These are phyloP conservation scores for Candida schatavii DNA, from an alignment of 805 yeast species.

Conservation along the genomic window DNA sequence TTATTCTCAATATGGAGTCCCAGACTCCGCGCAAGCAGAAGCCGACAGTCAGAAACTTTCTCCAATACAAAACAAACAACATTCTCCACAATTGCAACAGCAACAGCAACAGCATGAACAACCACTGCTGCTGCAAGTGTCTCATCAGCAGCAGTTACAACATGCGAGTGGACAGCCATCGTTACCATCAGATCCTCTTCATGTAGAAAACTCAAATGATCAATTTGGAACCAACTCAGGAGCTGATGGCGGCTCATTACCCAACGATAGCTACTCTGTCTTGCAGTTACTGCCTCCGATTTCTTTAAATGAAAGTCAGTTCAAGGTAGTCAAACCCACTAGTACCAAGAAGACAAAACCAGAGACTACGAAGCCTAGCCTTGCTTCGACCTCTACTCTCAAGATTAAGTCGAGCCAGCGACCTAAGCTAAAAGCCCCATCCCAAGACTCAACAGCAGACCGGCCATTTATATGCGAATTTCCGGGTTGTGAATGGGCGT, in stretches of 20 bases:
- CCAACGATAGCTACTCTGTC: constrained; percentile 3
- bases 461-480: constrained; percentile 41
- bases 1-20: constrained; percentile 7
- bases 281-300: constrained; percentile 5
- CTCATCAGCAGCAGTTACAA: constrained; percentile 5
- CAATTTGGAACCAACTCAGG: neutral
- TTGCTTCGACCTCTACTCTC: neutral
- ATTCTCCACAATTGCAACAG: constrained; percentile 2
- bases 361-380: neutral
- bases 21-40: constrained; percentile 1
- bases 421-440: constrained; percentile 2
- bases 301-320: constrained; percentile 5
- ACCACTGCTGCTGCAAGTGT: constrained; percentile 3
- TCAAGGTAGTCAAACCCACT: constrained; percentile 14
- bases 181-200: neutral
- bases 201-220: neutral
- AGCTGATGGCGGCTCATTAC: neutral
- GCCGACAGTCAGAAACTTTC: constrained; percentile 1
- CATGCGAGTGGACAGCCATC: neutral
- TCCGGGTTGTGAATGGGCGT: constrained; percentile 62
- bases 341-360: neutral
- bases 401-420: constrained; percentile 3
- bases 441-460: constrained; percentile 3
- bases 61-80: constrained; percentile 3
- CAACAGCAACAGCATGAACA: constrained; percentile 5